These are phyloP conservation scores for Smallanthus sonchifolius DNA, from an alignment of 129 eudicot genomes.

Conservation along the genomic window DNA sequence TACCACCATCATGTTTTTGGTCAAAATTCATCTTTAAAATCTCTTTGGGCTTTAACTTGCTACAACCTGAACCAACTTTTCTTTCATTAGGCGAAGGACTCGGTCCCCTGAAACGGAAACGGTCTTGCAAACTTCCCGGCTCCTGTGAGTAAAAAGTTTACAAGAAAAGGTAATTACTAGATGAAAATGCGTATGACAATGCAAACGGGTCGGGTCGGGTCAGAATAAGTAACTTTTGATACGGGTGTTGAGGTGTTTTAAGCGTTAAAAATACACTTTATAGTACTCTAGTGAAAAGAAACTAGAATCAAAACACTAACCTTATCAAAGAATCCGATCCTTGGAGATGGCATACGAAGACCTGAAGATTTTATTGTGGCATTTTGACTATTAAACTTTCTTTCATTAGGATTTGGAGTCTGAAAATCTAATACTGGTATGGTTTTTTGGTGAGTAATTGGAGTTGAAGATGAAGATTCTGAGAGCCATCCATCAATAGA, in stretches of 20 bases:
- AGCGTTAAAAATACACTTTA: too few species aligned
- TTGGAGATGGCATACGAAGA: constrained; percentile 73
- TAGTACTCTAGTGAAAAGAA: too few species aligned
- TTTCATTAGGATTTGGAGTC: neutral
- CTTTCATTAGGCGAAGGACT: constrained; percentile 4
- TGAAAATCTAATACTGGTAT: constrained; percentile 11
- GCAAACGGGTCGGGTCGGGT: too few species aligned
- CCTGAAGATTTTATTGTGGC: constrained; percentile 40
- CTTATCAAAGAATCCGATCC: constrained; percentile 71
- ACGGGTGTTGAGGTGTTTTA: neutral
- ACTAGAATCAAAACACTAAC: constrained; percentile 17
- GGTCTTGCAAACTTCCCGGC: too few species aligned
- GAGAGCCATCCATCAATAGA: constrained; percentile 39
- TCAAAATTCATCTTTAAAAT: constrained; percentile 5
- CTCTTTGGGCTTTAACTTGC: constrained; percentile 27
- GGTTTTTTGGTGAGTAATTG: neutral
- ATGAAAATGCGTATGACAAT: constrained; percentile 18
- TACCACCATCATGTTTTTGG: constrained; percentile 14
- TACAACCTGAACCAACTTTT: constrained; percentile 20
- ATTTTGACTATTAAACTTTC: constrained; percentile 6
- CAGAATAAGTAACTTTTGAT: too few species aligned
- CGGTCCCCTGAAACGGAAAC: neutral
- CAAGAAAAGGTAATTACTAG: constrained; percentile 1
- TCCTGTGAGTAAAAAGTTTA: too few species aligned
- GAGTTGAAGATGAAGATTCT: constrained; percentile 27